Percentiles rank a stretch among this genome's conserved stretches.
phyloP scores from a whole-genome alignment of 2,329 filamentous ascomycete species.

The Pseudocercospora vitis region DNA sequence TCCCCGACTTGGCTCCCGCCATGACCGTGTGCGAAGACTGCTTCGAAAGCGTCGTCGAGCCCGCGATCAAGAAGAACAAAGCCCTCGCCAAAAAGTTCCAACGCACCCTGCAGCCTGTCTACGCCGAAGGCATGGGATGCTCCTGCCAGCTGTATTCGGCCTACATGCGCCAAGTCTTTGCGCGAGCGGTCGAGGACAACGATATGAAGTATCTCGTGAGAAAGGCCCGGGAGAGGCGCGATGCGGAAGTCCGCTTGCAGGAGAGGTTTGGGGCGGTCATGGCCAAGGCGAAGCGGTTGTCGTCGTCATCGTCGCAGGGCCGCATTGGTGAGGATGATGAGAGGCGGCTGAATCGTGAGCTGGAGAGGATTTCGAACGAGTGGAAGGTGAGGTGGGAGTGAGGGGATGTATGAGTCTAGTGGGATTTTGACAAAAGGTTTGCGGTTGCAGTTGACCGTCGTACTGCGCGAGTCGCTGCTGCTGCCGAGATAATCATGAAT shows the following conservation, averaged over 20 bases:
- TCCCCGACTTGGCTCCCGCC: slow-evolving; percentile 63
- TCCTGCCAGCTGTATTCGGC: slow-evolving; percentile 78
- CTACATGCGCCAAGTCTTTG: slow-evolving; percentile 74
- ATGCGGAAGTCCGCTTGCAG: slow-evolving; percentile 61
- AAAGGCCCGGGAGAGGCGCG: slow-evolving; percentile 57
- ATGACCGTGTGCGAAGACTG: slow-evolving; percentile 87
- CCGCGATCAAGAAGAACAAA: slow-evolving; percentile 56
- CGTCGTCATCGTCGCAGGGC: slow-evolving; percentile 41
- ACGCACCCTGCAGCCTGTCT: slow-evolving; percentile 58
- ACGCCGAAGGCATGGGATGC: slow-evolving; percentile 48
- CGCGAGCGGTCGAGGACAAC: slow-evolving; percentile 62
- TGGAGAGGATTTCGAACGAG: slow-evolving; percentile 51
- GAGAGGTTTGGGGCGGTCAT: slow-evolving; percentile 49
- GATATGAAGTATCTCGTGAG: slow-evolving; percentile 67
- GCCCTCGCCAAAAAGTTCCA: slow-evolving; percentile 67
- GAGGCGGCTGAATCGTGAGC: slow-evolving; percentile 55
- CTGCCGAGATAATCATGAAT: no score
- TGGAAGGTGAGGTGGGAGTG: slow-evolving; percentile 54
- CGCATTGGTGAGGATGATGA: slow-evolving; percentile 56
- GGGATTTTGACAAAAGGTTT: no score
- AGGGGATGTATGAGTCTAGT: no score
- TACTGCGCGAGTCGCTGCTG: no score
- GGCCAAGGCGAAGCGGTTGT: slow-evolving; percentile 39
- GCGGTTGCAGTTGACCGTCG: no score
- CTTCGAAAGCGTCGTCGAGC: slow-evolving; percentile 76